Base-by-base conservation (phyloP, 805 yeast species). In the Diddensiella transvaalensis region DNA sequence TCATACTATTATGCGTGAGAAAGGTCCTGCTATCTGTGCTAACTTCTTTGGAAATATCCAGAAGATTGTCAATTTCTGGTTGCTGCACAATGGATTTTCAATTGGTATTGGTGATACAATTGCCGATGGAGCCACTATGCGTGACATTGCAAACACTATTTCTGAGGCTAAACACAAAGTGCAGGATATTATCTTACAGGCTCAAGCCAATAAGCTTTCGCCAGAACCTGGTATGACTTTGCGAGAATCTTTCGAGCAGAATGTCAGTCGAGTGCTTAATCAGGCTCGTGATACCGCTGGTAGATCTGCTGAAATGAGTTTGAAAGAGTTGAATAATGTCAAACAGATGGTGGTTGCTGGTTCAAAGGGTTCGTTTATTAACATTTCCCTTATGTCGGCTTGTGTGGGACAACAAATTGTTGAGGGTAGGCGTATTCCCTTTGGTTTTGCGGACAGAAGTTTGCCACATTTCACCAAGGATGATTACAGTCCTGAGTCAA, bases 331-430 rank as follows among this genome's bases (percentile, higher is more conserved):
- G 57, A 93, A 93, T 66, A 91, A 91, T 63, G 99, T 93, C 58
- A 93, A 93, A 67, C 99, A 93, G 76, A 93, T 93, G 99, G 99
- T 93, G 44, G 85, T 91, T 56, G 93, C 99, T 11, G 99, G 99
- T 63, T 93, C 99, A 26, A 93, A 93, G 72, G 99, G 99, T 76
- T 93, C 99, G 13, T 93, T 91, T 69, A 93, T 93, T 69, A 93
- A 93, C 68, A 93, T 93, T 67, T 95, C 99, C 21, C 98, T 90
- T 73, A 93, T 93, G 99, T 89, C 97, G 36, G 99, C 99, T 8
- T 93, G 99, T 85, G 99, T 93, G 23, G 99, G 99, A 61, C 99
- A 93, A 71, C 99, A 93, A 68, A 93, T 95, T 71, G 99, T 93
- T 40, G 99, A 93, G 74, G 99, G 99, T 80, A 93, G 87, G 69